Evolutionary conservation across 2,329 filamentous ascomycete species (phyloP).

Genomic region (Penicillium italicum): DNA sequence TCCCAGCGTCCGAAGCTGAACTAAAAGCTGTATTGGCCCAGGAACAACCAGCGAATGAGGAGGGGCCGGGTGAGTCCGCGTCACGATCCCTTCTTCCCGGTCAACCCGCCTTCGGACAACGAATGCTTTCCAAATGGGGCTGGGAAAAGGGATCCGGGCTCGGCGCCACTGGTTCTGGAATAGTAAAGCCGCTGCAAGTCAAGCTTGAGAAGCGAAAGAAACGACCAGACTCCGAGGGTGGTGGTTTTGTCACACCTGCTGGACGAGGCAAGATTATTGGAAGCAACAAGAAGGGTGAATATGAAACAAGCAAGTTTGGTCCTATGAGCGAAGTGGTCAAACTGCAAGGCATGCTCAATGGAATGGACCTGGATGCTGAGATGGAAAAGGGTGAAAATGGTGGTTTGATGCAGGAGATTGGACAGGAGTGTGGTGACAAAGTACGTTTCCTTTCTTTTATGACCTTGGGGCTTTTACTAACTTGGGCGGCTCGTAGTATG

Average conservation of each 20-base stretch:
- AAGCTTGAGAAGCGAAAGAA: conserved; percentile 84
- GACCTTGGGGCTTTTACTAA: conserved; percentile 1
- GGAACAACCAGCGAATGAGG: conserved; percentile 35
- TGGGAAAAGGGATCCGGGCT: conserved; percentile 87
- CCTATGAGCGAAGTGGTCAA: conserved; percentile 79
- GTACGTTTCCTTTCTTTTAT: conserved; percentile 37
- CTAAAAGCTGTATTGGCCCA: conserved; percentile 47
- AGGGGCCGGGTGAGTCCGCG: too few relatives aligned
- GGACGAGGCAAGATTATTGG: conserved; percentile 77
- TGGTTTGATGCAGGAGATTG: conserved; percentile 84
- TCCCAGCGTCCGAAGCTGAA: conserved; percentile 53
- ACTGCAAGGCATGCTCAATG: conserved; percentile 78
- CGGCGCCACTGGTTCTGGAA: conserved; percentile 76
- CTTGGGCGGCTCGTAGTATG: conserved; percentile 57
- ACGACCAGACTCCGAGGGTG: conserved; percentile 71
- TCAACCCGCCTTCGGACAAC: conserved; percentile 78
- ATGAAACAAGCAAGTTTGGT: conserved; percentile 58
- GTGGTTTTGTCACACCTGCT: conserved; percentile 68
- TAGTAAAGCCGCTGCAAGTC: conserved; percentile 76
- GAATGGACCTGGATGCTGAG: conserved; percentile 76
- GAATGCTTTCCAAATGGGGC: conserved; percentile 89
- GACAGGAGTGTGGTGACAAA: conserved; percentile 85
- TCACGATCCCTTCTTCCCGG: conserved; percentile 66
- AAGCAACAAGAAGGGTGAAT: conserved; percentile 57
- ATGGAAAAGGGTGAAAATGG: conserved; percentile 60